phyloP scores from a whole-genome alignment of 345 rosid genomes.

The Angophora floribunda region DNA sequence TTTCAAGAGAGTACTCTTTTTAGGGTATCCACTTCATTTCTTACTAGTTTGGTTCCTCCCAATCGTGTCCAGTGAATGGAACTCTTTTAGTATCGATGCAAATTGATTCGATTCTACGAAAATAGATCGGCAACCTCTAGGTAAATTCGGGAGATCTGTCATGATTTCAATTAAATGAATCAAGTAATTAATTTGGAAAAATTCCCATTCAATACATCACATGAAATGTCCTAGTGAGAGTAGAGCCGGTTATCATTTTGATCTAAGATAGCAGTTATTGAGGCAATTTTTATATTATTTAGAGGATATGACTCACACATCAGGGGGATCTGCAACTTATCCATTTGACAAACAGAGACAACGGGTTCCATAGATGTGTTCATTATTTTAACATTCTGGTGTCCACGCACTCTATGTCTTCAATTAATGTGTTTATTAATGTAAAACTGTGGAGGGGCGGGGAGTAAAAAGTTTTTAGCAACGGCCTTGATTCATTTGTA shows the following conservation, averaged over 20 bases:
- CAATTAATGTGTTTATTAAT: background rate
- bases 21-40: background rate
- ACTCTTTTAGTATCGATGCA: background rate
- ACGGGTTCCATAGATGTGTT: background rate
- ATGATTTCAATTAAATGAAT: background rate
- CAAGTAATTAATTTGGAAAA: background rate
- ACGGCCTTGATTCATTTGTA: no score
- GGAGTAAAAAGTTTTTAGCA: no score
- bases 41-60: background rate
- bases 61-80: background rate
- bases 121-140: background rate
- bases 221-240: background rate
- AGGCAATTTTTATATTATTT: background rate
- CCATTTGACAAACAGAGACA: background rate
- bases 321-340: background rate
- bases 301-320: background rate
- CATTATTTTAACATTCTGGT: no score
- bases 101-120: background rate
- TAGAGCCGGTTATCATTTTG: background rate
- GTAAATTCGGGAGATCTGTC: background rate
- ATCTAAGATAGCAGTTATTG: background rate
- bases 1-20: background rate
- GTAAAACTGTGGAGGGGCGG: no score
- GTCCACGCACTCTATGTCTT: background rate
- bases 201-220: background rate